Percentiles rank a stretch among this genome's conserved stretches.
phyloP scores from a whole-genome alignment of 73 alveolate species.

The Halteria grandinella region DNA sequence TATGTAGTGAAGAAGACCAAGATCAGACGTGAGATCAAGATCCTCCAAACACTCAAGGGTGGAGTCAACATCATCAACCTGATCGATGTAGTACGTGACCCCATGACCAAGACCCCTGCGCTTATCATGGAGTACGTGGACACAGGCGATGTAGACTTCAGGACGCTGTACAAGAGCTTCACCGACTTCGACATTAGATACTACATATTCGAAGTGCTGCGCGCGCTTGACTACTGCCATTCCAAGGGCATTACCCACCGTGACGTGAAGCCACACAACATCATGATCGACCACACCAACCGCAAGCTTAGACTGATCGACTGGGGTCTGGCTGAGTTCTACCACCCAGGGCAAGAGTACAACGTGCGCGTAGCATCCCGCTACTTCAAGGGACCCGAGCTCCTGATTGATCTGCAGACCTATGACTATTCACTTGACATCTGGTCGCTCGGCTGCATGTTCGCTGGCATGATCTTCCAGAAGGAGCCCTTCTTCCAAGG shows the following conservation, averaged over 20 bases:
- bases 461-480: conserved; percentile 83
- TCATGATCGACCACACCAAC: conserved; percentile 67
- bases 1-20: conserved; percentile 25
- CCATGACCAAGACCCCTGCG: conserved; percentile 71
- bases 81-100: conserved; percentile 76
- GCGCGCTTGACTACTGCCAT: conserved; percentile 78
- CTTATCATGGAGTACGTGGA: conserved; percentile 74
- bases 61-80: conserved; percentile 73
- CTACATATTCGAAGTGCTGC: conserved; percentile 65
- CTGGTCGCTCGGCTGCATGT: conserved; percentile 89
- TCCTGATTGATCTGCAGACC: conserved; percentile 67
- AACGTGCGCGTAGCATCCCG: conserved; percentile 81
- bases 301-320: conserved; percentile 77
- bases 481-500: conserved; percentile 84
- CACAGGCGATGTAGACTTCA: conserved; percentile 72
- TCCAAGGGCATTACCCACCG: conserved; percentile 80
- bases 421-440: conserved; percentile 85
- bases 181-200: conserved; percentile 73
- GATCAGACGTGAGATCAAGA: conserved; percentile 65
- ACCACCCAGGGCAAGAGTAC: conserved; percentile 69
- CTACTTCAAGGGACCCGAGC: conserved; percentile 83
- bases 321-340: conserved; percentile 93
- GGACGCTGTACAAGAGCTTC: conserved; percentile 65
- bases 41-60: conserved; percentile 72
- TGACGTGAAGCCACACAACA: conserved; percentile 80